Percentiles rank a stretch among this genome's conserved stretches.
These are phyloP conservation scores for Tuber microsphaerosporum DNA, from an alignment of 495 filamentous ascomycete species.

Conservation along the genomic window DNA sequence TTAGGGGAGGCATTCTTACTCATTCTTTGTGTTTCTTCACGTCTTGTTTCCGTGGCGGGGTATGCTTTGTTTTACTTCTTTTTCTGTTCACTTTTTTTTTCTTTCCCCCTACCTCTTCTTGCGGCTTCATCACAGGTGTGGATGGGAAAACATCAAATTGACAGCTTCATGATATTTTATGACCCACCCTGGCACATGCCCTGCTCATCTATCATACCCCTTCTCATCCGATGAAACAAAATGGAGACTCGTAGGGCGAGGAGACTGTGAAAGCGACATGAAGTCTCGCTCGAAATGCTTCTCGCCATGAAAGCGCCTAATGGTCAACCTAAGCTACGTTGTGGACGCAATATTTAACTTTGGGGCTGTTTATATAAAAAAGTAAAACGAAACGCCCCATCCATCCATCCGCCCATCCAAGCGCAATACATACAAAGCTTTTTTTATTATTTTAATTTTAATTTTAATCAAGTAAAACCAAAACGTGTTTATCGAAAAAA, in stretches of 20 bases:
- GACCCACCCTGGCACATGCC: not conserved
- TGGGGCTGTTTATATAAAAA: not conserved
- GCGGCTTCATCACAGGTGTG: not conserved
- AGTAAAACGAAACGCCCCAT: not conserved
- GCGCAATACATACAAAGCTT: not conserved
- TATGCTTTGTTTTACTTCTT: constrained; percentile 11
- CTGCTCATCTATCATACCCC: not conserved
- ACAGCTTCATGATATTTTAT: not conserved
- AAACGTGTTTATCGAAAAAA: not conserved
- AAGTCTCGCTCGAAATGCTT: constrained; percentile 6
- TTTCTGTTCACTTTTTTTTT: constrained; percentile 6
- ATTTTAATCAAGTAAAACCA: not conserved
- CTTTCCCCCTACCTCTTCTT: not conserved
- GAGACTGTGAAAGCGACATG: not conserved
- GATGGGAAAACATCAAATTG: not conserved
- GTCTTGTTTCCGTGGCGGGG: not conserved
- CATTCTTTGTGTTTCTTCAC: not conserved
- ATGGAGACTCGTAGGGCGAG: not conserved
- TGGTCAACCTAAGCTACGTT: not conserved
- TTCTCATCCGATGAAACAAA: not conserved
- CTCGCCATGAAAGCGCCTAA: not conserved
- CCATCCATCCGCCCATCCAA: not conserved
- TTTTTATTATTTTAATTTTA: not conserved
- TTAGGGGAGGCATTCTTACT: constrained; percentile 12
- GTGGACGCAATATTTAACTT: not conserved